These are phyloP conservation scores for Scedosporium boydii DNA, from an alignment of 2,329 filamentous ascomycete genomes.

Conservation along the genomic window DNA sequence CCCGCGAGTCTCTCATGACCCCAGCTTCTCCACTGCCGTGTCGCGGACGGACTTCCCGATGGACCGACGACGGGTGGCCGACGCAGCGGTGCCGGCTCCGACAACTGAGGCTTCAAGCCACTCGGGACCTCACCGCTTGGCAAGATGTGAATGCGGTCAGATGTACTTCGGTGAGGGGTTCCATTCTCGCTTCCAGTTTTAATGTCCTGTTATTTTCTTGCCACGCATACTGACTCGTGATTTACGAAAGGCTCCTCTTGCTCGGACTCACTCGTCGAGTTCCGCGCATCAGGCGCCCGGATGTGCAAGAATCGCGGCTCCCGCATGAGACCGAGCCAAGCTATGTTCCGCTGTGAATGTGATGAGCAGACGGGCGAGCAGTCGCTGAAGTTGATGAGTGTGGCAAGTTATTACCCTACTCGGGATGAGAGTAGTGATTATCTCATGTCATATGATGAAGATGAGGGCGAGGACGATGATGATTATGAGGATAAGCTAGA, in stretches of 20 bases:
- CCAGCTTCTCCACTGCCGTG: not conserved
- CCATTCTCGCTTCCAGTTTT: not conserved
- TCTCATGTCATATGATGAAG: too few species aligned
- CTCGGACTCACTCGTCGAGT: not conserved
- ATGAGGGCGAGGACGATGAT: too few species aligned
- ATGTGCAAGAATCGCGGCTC: not conserved
- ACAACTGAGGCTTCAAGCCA: too few species aligned
- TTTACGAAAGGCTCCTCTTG: not conserved
- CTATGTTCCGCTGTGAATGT: not conserved
- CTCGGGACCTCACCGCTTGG: not conserved
- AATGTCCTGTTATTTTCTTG: not conserved
- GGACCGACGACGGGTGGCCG: not conserved
- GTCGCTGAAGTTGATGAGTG: not conserved
- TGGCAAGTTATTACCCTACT: too few species aligned
- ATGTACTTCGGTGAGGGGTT: not conserved
- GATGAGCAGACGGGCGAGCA: not conserved
- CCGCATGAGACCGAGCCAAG: not conserved
- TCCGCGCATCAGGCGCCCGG: not conserved
- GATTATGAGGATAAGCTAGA: too few species aligned
- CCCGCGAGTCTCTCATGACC: not conserved
- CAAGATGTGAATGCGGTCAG: not conserved
- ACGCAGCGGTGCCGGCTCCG: too few species aligned
- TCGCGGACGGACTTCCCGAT: not conserved
- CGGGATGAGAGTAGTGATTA: too few species aligned
- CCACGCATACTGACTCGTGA: not conserved